A percentile compares a stretch with the other conserved stretches of the same genome.
phyloP scores from a whole-genome alignment of 2,329 filamentous ascomycete genomes.

The Hypoxylon rubiginosum region DNA sequence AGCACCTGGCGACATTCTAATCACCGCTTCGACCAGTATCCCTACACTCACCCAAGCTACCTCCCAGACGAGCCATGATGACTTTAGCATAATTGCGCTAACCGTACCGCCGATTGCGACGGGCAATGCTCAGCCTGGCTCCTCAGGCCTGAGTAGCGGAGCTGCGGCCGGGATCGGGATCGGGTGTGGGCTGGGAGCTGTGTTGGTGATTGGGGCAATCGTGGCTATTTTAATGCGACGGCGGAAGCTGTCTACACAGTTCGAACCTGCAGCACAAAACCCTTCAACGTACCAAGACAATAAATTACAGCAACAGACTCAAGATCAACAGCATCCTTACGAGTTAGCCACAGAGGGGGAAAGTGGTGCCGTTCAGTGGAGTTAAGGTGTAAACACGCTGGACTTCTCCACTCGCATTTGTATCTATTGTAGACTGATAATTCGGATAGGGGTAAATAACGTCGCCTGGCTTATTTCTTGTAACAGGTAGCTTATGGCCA shows the following conservation, averaged over 20 bases:
- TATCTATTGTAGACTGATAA: too few relatives aligned
- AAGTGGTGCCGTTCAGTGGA: background rate
- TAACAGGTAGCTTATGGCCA: too few relatives aligned
- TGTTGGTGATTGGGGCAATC: conserved; percentile 2
- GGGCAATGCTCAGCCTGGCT: background rate
- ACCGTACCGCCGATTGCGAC: background rate
- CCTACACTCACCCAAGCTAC: background rate
- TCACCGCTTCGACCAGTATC: background rate
- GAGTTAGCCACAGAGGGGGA: background rate
- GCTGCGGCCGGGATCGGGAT: conserved; percentile 22
- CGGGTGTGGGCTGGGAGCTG: conserved; percentile 14
- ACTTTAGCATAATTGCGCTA: background rate
- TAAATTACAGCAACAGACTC: background rate
- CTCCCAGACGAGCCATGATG: background rate
- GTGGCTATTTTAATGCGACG: background rate
- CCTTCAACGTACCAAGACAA: background rate
- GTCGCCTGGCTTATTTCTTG: background rate
- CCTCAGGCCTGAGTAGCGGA: background rate
- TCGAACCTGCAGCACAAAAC: background rate
- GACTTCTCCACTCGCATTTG: background rate
- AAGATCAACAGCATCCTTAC: background rate
- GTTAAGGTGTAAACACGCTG: background rate
- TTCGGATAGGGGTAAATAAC: background rate
- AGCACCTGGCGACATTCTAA: conserved; percentile 12
- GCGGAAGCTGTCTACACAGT: conserved; percentile 1